These are phyloP conservation scores for Xanthoconium separans DNA, from an alignment of 1,284 basidiomycete genomes.

Conservation along the genomic window DNA sequence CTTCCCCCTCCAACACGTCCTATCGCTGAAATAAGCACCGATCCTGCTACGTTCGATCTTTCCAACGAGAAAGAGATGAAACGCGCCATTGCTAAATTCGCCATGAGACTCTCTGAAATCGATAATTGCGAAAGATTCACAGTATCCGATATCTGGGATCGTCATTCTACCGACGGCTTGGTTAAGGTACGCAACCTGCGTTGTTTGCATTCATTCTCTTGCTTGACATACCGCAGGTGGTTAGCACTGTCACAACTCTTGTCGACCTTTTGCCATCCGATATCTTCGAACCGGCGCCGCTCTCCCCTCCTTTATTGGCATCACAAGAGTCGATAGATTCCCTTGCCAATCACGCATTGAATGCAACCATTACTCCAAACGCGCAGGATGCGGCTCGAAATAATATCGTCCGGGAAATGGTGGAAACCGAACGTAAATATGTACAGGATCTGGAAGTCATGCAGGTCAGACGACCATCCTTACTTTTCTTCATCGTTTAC, in stretches of 20 bases:
- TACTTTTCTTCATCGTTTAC: constrained; percentile 4
- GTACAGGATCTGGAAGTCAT: constrained; percentile 97
- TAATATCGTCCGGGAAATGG: constrained; percentile 83
- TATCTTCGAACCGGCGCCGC: constrained; percentile 66
- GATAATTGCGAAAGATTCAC: constrained; percentile 74
- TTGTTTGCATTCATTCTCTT: neutral
- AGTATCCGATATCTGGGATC: constrained; percentile 86
- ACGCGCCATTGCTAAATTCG: constrained; percentile 75
- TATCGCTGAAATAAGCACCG: constrained; percentile 65
- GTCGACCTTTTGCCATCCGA: constrained; percentile 79
- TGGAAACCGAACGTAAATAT: constrained; percentile 96
- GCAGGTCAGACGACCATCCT: constrained; percentile 59
- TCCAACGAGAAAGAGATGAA: constrained; percentile 78
- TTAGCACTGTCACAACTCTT: constrained; percentile 89
- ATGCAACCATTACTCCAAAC: constrained; percentile 43
- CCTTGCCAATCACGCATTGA: constrained; percentile 44
- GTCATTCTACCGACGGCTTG: constrained; percentile 90
- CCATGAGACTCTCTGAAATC: constrained; percentile 70
- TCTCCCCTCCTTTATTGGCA: constrained; percentile 53
- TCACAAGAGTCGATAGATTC: constrained; percentile 63
- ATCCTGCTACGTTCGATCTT: constrained; percentile 61
- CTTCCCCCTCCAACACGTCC: constrained; percentile 67
- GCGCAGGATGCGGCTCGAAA: constrained; percentile 69
- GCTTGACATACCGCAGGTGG: constrained; percentile 53
- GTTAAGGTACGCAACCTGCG: constrained; percentile 75